phyloP scores from a whole-genome alignment of 78 protist species.

The Capsaspora owczarzaki region DNA sequence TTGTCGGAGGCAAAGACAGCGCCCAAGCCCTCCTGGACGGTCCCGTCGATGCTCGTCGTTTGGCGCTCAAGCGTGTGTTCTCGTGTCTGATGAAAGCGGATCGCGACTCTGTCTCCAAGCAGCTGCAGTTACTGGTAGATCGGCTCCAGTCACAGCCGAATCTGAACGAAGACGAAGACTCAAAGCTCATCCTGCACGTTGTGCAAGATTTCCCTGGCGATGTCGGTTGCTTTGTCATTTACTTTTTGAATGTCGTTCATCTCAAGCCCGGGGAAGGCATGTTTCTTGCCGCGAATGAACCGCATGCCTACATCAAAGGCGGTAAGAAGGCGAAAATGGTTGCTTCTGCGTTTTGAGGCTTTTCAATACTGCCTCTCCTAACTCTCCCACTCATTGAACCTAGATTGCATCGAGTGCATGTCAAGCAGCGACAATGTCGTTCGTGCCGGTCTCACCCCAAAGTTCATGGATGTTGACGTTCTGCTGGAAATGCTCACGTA shows the following conservation, averaged over 20 bases:
- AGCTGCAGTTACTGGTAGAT: too few relatives aligned
- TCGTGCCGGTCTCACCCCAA: conserved; percentile 96
- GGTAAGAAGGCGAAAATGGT: not conserved
- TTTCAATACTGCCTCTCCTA: not conserved
- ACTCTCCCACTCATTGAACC: not conserved
- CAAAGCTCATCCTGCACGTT: not conserved
- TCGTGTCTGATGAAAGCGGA: not conserved
- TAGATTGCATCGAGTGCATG: conserved; percentile 95
- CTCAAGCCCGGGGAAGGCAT: conserved; percentile 84
- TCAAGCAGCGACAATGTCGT: conserved; percentile 97
- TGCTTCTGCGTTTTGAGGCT: not conserved
- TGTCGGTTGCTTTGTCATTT: conserved; percentile 82
- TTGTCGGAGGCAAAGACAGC: too few relatives aligned
- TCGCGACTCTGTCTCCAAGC: not conserved
- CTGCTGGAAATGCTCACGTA: conserved; percentile 18
- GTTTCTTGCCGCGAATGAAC: conserved; percentile 83
- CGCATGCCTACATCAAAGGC: conserved; percentile 87
- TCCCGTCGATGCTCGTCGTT: not conserved
- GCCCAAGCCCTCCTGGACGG: conserved; percentile 34
- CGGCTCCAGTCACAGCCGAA: not conserved
- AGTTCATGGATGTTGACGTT: conserved; percentile 68
- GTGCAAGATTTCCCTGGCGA: conserved; percentile 68
- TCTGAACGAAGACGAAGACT: not conserved
- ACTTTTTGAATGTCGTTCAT: conserved; percentile 66
- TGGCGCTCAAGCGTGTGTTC: not conserved